phyloP scores from a whole-genome alignment of 1,139 yeast species.

The Candida sp. region DNA sequence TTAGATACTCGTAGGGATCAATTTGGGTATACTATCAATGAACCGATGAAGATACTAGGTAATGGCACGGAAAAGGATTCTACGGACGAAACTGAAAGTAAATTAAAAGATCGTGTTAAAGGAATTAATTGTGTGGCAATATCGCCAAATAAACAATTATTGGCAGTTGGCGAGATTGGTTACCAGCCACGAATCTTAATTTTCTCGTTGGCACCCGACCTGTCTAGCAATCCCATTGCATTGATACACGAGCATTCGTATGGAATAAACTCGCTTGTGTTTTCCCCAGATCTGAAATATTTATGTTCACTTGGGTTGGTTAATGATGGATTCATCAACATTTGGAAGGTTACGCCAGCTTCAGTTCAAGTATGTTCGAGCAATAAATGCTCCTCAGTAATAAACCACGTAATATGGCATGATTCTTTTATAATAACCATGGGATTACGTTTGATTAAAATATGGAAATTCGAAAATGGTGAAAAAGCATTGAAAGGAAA shows the following conservation, averaged over 20 bases:
- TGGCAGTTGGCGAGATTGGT: slow-evolving; percentile 70
- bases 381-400: slow-evolving; percentile 58
- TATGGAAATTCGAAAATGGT: slow-evolving; percentile 48
- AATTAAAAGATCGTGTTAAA: slow-evolving; percentile 45
- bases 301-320: slow-evolving; percentile 60
- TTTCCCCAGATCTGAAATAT: slow-evolving; percentile 53
- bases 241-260: slow-evolving; percentile 59
- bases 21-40: slow-evolving; percentile 30
- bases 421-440: slow-evolving; percentile 45
- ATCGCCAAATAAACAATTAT: slow-evolving; percentile 46
- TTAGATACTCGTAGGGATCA: slow-evolving; percentile 20
- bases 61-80: slow-evolving; percentile 4
- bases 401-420: slow-evolving; percentile 56
- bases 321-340: slow-evolving; percentile 61
- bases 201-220: slow-evolving; percentile 53
- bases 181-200: slow-evolving; percentile 61
- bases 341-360: slow-evolving; percentile 45
- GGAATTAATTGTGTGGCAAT: slow-evolving; percentile 54
- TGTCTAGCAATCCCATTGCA: slow-evolving; percentile 45
- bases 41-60: slow-evolving; percentile 23
- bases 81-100: slow-evolving; percentile 12
- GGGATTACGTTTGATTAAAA: slow-evolving; percentile 57
- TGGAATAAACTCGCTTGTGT: slow-evolving; percentile 54
- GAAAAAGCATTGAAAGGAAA: slow-evolving; percentile 48
- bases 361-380: slow-evolving; percentile 33